Percentiles rank a stretch among this genome's conserved stretches.
phyloP scores from a whole-genome alignment of 2,329 filamentous ascomycete genomes.

The Cytospora piceae region DNA sequence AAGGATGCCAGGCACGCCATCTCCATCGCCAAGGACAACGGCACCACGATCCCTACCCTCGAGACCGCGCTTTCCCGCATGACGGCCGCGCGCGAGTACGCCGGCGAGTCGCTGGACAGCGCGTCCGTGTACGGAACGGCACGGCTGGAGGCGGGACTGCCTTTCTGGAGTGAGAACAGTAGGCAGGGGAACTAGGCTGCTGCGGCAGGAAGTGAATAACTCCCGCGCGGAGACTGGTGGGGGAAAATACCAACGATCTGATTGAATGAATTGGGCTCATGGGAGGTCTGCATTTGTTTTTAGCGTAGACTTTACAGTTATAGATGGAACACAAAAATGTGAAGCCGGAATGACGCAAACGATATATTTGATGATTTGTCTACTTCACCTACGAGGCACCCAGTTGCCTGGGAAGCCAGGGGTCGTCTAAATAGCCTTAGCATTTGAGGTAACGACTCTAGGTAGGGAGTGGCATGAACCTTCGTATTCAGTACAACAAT shows the following conservation, averaged over 20 bases:
- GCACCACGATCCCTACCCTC: slow-evolving; percentile 45
- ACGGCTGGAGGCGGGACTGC: slow-evolving; percentile 45
- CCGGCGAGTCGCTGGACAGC: slow-evolving; percentile 49
- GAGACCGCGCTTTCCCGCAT: slow-evolving; percentile 49
- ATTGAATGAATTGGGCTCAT: not conserved
- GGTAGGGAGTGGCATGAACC: too few relatives aligned
- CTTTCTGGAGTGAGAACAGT: slow-evolving; percentile 38
- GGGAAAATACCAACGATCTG: not conserved
- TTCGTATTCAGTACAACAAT: too few relatives aligned
- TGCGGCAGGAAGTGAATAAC: not conserved
- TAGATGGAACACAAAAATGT: not conserved
- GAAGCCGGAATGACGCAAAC: not conserved
- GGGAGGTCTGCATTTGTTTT: not conserved
- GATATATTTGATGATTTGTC: not conserved
- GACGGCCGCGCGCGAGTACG: slow-evolving; percentile 43
- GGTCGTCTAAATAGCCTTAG: too few relatives aligned
- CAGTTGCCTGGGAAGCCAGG: too few relatives aligned
- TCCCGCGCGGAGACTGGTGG: not conserved
- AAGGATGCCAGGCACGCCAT: slow-evolving; percentile 57
- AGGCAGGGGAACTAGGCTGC: slow-evolving; percentile 1
- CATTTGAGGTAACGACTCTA: too few relatives aligned
- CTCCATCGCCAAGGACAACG: slow-evolving; percentile 44
- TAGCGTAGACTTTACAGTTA: too few relatives aligned
- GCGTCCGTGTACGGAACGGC: slow-evolving; percentile 53
- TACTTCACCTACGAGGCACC: too few relatives aligned